Evolutionary conservation across 768 basidiomycete genomes (phyloP).

Genomic region (Macrolepiota fuliginosa): DNA sequence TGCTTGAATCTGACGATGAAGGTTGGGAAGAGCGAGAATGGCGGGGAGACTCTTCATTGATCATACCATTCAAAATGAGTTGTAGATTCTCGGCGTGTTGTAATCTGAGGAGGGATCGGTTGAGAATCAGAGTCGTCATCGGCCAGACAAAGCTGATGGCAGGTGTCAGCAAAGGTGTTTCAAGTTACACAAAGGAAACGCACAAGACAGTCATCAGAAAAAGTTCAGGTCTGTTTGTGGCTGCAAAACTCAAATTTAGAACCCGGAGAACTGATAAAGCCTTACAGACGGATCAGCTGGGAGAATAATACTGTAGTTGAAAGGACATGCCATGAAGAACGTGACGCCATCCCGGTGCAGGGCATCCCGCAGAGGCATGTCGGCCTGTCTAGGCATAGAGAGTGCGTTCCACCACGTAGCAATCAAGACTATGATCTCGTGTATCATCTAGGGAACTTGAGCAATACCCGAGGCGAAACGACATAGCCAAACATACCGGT

Average conservation of each 20-base stretch:
- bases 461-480: neutral
- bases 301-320: neutral
- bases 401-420: conserved; percentile 32
- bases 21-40: neutral
- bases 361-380: conserved; percentile 23
- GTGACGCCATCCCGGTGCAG: conserved; percentile 32
- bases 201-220: neutral
- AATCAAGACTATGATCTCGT: conserved; percentile 30
- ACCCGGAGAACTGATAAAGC: neutral
- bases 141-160: conserved; percentile 32
- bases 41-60: neutral
- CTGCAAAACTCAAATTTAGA: neutral
- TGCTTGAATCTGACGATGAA: neutral
- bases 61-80: neutral
- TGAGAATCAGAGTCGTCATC: conserved; percentile 29
- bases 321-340: conserved; percentile 29
- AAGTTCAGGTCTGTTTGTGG: neutral
- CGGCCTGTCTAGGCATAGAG: conserved; percentile 27
- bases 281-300: neutral
- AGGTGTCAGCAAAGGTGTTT: neutral
- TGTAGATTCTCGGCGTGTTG: conserved; percentile 16
- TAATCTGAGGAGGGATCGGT: conserved; percentile 29
- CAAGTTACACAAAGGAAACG: neutral
- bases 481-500: conserved; percentile 24
- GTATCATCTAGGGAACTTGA: conserved; percentile 26